phyloP scores from a whole-genome alignment of 768 basidiomycete genomes.

The Russula sp. region DNA sequence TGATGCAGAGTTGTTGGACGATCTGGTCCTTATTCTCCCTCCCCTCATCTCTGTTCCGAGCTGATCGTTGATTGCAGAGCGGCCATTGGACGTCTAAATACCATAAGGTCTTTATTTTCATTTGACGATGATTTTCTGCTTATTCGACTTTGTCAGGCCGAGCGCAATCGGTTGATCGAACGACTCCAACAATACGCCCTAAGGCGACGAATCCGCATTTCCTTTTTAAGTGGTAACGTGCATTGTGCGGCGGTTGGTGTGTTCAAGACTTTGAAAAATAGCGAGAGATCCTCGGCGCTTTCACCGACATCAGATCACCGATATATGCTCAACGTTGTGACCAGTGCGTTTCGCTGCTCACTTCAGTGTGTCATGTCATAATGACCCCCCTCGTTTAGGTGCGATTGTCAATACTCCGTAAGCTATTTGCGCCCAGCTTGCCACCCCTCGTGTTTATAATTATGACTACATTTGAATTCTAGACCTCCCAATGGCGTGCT shows the following conservation, averaged over 20 bases:
- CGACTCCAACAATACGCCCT: constrained; percentile 72
- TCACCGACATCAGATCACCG: constrained; percentile 63
- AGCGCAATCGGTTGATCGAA: constrained; percentile 86
- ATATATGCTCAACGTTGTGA: constrained; percentile 88
- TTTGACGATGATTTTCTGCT: constrained; percentile 7
- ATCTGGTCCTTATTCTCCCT: constrained; percentile 51
- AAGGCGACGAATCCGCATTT: constrained; percentile 61
- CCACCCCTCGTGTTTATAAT: neutral
- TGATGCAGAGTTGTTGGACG: constrained; percentile 92
- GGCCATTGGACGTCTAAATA: constrained; percentile 87
- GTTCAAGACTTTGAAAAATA: constrained; percentile 60
- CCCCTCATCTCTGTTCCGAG: constrained; percentile 26
- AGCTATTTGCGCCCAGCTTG: constrained; percentile 36
- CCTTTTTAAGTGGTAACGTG: constrained; percentile 89
- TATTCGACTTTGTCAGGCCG: constrained; percentile 52
- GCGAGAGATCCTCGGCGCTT: constrained; percentile 49
- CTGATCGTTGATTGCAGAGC: constrained; percentile 46
- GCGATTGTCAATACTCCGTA: constrained; percentile 97
- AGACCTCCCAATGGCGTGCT: constrained; percentile 71
- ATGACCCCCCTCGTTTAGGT: constrained; percentile 40
- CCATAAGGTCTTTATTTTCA: constrained; percentile 56
- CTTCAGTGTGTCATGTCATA: neutral
- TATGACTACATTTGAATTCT: neutral
- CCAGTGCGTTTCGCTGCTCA: constrained; percentile 49
- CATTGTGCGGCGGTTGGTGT: constrained; percentile 85